Evolutionary conservation across 768 basidiomycete species (phyloP), one percentile per base, ranked within the genome.

Genomic region (Pleurotus pulmonarius): DNA sequence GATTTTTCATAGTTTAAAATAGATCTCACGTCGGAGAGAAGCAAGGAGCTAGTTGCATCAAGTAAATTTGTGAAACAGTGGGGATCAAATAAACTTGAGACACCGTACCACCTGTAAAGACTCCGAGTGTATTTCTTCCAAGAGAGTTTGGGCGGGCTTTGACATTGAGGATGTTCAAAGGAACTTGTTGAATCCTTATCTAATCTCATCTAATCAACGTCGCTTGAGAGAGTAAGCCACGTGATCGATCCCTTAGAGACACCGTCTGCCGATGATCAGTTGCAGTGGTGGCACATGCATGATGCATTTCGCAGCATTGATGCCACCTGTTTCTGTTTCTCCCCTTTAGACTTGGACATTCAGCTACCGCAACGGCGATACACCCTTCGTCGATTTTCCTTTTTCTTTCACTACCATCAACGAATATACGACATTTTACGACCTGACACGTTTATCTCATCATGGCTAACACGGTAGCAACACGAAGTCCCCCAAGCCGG

Each of bases 381-480:
- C 29, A 11, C 13, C 16, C 34, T 49, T 11, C 40, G 37, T 38
- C 18, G 6, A 26, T 41, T 53, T 22, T 16, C 22, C 24, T 20
- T 24, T 9, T 47, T 20, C 24, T 47, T 20, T 25, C 6, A 24
- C 22, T 18, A 47, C 22, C n/a, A 8, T 18, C 12, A 37, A 39
- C 15, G 15, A 26, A 34, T 49, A 16, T 5, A 15, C 48, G 48
- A 49, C 48, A 49, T 29, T n/a, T 49, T 34, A 49, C 48, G 48
- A 49, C 26, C 29, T 34, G 48, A 26, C 48, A 49, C 39, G 51
- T 53, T 53, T 22, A 41, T 40, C n/a, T 39, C 38, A 51, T 56
- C 60, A 78, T 74, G 75, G 75, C 83, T 67, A 75, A 79, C 57
- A 74, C 73, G 54, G 69, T 80, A 45, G 70, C 79, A 48, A 68